Base-by-base conservation (phyloP, 306 rosid genomes). In the Rosa persica region DNA sequence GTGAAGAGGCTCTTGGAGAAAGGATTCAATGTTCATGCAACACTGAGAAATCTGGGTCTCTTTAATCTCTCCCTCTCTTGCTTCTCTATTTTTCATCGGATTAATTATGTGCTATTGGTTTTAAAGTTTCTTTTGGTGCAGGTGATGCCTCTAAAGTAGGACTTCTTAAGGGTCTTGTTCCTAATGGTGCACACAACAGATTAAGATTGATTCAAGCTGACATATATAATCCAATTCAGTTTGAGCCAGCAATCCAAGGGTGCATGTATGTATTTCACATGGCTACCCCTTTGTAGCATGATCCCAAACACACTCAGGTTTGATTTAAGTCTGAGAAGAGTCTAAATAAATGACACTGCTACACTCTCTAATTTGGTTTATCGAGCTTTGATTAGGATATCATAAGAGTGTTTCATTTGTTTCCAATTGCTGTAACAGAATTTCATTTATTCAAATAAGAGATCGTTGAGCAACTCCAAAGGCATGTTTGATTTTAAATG, bases 181-280 rank as follows among this genome's bases (percentile, higher is more conserved):
- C 61, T 12, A 47, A 48, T 54, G 10, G 20, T 44, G 81, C 76
- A 60, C 42, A 70, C 2, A 30, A 15, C 49, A 60, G 20, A 20
- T 36, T 78, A 5, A 78, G 30, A 78, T 70, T 78, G 76, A 44
- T 78, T 23, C 43, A 78, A 78, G 76, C 64, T 1, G 76, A 78
- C 34, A 60, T 78, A 39, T 70, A 70, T 30, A 71, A n/a, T 70
- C 61, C 49, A 7, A 13, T 13, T 34, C 25, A 58, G 52, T 57
- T 54, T 43, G 62, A 58, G n/a, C 19, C 43, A 22, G 62, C 81
- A 70, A 57, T 78, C 25, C 60, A 44, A 57, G 81, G 81, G 12
- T 78, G 75, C 25, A 43, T 11, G 20, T 27, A 40, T 27, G 42
- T 78, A 8, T 44, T 70, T 58, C 76, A 70, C 61, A 22, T 70